A percentile compares a stretch with the other conserved stretches of the same genome.
Evolutionary conservation across 2,329 filamentous ascomycete species (phyloP).

Genomic region (Aspergillus tamarii): DNA sequence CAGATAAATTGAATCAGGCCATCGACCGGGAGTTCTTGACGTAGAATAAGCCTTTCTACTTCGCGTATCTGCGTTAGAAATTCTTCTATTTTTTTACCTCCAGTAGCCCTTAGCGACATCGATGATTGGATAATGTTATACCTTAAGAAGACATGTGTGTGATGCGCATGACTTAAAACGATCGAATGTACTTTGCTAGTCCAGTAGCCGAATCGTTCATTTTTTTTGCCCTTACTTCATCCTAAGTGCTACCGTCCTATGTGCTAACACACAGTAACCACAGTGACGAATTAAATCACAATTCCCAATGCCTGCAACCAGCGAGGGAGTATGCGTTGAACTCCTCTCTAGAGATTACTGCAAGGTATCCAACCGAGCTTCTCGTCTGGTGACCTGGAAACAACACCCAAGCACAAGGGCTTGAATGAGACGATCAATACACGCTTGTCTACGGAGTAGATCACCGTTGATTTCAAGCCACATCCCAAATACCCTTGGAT

Average conservation of each 20-base stretch:
- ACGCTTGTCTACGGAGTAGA: neutral
- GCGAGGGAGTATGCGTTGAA: neutral
- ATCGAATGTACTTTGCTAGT: neutral
- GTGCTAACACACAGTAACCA: neutral
- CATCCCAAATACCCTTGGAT: too few relatives aligned
- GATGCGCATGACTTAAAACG: neutral
- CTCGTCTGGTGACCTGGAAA: neutral
- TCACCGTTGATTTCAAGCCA: too few relatives aligned
- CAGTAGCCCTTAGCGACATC: neutral
- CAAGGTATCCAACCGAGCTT: neutral
- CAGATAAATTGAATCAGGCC: conserved; percentile 6
- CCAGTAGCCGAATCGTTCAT: neutral
- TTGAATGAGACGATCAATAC: too few relatives aligned
- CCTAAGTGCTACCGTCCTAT: neutral
- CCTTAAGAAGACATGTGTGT: neutral
- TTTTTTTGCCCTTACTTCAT: neutral
- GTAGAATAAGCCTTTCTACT: neutral
- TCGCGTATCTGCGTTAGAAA: neutral
- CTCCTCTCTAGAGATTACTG: neutral
- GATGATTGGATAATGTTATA: neutral
- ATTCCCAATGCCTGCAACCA: neutral
- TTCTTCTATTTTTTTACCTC: neutral
- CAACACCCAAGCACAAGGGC: too few relatives aligned
- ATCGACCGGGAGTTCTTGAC: conserved; percentile 9
- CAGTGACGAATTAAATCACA: neutral